Percentiles rank a stretch among this genome's conserved stretches.
Conservation (phyloP, 2,329 filamentous ascomycete genomes). For the Colletotrichum sublineola region DNA sequence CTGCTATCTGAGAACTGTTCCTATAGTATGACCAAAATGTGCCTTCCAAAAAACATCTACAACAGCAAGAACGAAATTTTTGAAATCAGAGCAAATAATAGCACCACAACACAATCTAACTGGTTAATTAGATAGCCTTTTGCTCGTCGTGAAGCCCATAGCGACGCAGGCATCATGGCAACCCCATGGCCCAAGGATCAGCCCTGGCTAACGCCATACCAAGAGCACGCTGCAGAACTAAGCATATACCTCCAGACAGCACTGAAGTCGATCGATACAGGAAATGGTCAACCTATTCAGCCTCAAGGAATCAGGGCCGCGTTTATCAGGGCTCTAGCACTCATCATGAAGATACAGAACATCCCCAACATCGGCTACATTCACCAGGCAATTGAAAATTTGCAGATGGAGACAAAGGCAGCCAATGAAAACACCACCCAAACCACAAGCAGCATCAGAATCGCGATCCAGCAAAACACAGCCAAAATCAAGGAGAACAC, state of each 20-base stretch:
- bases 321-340: neutral
- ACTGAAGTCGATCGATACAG: conserved; percentile 22
- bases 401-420: conserved; percentile 4
- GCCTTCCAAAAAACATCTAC: neutral
- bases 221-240: conserved; percentile 22
- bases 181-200: conserved; percentile 26
- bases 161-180: conserved; percentile 18
- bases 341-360: conserved; percentile 17
- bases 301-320: conserved; percentile 7
- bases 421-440: conserved; percentile 9
- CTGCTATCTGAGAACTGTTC: too few species aligned
- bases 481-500: conserved; percentile 14
- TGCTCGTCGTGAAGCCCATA: conserved; percentile 18
- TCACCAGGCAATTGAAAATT: conserved; percentile 13
- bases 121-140: conserved; percentile 20
- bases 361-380: conserved; percentile 11
- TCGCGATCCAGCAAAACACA: neutral
- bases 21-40: too few species aligned
- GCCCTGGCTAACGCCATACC: conserved; percentile 19
- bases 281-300: conserved; percentile 15
- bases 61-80: conserved; percentile 25
- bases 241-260: conserved; percentile 20
- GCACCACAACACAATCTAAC: conserved; percentile 9
- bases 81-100: conserved; percentile 19
- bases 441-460: conserved; percentile 14